A percentile compares a stretch with the other conserved stretches of the same genome.
Evolutionary conservation across 768 basidiomycete genomes (phyloP).

Genomic region (Leucocoprinus leucothites): DNA sequence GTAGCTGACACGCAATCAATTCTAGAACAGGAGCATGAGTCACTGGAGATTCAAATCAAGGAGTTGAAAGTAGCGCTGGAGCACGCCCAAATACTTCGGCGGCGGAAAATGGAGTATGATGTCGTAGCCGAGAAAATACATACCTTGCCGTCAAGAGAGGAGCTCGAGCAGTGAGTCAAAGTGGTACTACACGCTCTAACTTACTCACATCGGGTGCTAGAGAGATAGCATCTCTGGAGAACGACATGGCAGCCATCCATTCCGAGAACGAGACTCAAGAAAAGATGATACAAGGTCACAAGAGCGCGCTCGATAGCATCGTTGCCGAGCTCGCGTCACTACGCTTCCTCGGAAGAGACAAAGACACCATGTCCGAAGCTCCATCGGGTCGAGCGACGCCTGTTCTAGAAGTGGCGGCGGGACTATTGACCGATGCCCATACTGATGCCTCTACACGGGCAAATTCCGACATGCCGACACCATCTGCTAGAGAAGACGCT

Average conservation of each 20-base stretch:
- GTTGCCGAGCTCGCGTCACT: slow-evolving; percentile 59
- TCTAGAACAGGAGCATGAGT: slow-evolving; percentile 69
- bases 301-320: slow-evolving; percentile 62
- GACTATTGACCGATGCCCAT: slow-evolving; percentile 13
- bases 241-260: slow-evolving; percentile 73
- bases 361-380: slow-evolving; percentile 43
- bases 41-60: slow-evolving; percentile 66
- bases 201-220: slow-evolving; percentile 31
- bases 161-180: slow-evolving; percentile 68
- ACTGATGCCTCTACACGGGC: slow-evolving; percentile 7
- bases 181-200: neutral
- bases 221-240: slow-evolving; percentile 66
- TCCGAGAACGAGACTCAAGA: slow-evolving; percentile 74
- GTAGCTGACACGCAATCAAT: slow-evolving; percentile 5
- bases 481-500: slow-evolving; percentile 18
- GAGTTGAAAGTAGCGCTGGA: slow-evolving; percentile 75
- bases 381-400: slow-evolving; percentile 50
- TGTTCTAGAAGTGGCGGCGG: slow-evolving; percentile 13
- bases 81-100: slow-evolving; percentile 72
- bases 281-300: slow-evolving; percentile 64
- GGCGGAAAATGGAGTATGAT: slow-evolving; percentile 86
- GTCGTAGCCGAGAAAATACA: slow-evolving; percentile 80
- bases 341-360: slow-evolving; percentile 68
- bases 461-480: slow-evolving; percentile 10
- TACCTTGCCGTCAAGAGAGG: slow-evolving; percentile 69